Base-by-base conservation (phyloP, 2,329 filamentous ascomycete species). In the Cercospora sesami region DNA sequence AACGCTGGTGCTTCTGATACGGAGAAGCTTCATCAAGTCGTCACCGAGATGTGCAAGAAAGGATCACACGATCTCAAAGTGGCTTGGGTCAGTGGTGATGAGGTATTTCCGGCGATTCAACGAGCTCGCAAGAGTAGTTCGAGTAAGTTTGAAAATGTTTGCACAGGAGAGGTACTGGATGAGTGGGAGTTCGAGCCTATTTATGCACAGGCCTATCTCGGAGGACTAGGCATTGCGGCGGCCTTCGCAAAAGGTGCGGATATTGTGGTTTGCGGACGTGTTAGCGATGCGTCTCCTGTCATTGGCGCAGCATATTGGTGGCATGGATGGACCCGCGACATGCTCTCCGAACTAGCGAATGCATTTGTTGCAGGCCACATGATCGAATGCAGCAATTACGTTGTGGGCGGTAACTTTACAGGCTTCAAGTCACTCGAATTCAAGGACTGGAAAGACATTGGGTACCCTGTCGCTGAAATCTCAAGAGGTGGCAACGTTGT, bases 1-100 rank as follows among this genome's bases (percentile, higher is more conserved):
- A 87, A 88, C 71, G 86, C 86, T 2, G 86, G 87, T 0, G 84
- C 83, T 2, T 79, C 85, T 16, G 85, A 88, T 66, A 86, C 86
- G 0, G 80, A 80, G 66, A 84, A 82, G 0, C 72, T 89, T 16
- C 84, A 86, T 2, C 72, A 82, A 61, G 81, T 82, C 65, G 78
- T 82, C 0, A 75, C 80, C 4, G 73, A 79, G 18, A 69, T 86
- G 69, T 71, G 73, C 12, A 66, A 65, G 39, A 60, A 65, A 21
- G 73, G 75, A 48, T 77, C 79, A 0, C 69, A 84, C n/a, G 71
- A 79, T 60, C 74, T 85, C 21, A 83, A 81, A 69, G 79, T 85
- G 3, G 83, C 83, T 9, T 84, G 81, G 79, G 77, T 85, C 21
- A 81, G 80, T 42, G 83, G 83, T 2, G 83, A 85, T 68, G 62